A percentile compares a stretch with the other conserved stretches of the same genome.
These are phyloP conservation scores for Cicer chorassanicum DNA, from an alignment of 306 rosid species.

Conservation along the genomic window DNA sequence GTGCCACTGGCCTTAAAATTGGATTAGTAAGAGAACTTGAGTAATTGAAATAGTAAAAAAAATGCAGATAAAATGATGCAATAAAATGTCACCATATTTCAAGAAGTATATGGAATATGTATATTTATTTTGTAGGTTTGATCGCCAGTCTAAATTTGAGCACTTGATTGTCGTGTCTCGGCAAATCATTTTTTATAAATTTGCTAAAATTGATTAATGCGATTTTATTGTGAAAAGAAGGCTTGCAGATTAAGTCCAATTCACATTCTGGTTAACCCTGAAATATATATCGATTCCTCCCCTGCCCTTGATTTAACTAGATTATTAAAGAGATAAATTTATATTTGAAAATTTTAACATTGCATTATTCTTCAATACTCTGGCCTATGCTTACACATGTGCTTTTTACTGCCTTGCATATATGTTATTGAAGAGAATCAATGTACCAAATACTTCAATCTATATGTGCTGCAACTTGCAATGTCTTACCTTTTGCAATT, in stretches of 20 bases:
- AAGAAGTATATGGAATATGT: too few species aligned
- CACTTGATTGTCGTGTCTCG: too few species aligned
- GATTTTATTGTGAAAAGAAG: too few species aligned
- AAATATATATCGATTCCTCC: too few species aligned
- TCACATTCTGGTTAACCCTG: too few species aligned
- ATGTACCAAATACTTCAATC: conserved; percentile 28
- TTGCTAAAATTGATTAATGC: too few species aligned
- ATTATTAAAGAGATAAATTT: neutral
- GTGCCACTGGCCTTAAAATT: conserved; percentile 4
- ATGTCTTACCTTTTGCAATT: conserved; percentile 45
- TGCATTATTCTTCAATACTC: conserved; percentile 1
- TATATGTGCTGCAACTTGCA: conserved; percentile 31
- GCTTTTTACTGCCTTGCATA: conserved; percentile 7
- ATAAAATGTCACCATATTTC: too few species aligned
- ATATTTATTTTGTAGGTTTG: too few species aligned
- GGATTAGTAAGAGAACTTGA: neutral
- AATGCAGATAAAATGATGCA: neutral
- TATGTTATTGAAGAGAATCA: conserved; percentile 30
- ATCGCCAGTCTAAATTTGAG: too few species aligned
- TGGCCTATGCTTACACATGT: conserved; percentile 33
- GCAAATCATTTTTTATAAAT: too few species aligned
- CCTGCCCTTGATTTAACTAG: too few species aligned
- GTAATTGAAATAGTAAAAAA: neutral
- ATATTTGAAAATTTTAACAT: neutral
- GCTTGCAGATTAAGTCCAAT: too few species aligned